phyloP scores from a whole-genome alignment of 257 asterid genomes.

The Lavandula angustifolia region DNA sequence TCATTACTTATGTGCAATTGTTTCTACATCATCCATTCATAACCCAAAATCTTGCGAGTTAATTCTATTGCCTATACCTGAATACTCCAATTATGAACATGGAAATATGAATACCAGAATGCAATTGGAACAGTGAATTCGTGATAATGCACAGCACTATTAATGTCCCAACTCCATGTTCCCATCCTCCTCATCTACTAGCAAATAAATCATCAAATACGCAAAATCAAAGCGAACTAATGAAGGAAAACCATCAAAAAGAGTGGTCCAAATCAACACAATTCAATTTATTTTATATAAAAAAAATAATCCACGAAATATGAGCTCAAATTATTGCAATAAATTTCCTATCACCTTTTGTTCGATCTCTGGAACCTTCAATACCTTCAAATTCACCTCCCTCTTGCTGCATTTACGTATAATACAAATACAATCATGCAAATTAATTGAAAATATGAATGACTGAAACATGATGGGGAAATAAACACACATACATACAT shows the following conservation, averaged over 20 bases:
- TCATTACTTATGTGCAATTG: not conserved
- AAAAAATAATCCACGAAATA: conserved; percentile 16
- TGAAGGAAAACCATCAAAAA: conserved; percentile 10
- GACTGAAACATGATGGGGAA: not conserved
- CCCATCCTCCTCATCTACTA: not conserved
- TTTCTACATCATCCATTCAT: not conserved
- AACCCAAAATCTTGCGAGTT: not conserved
- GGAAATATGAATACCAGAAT: not conserved
- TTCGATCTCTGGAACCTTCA: conserved; percentile 96
- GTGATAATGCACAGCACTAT: not conserved
- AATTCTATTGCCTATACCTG: too few relatives aligned
- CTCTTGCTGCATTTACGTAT: conserved; percentile 71
- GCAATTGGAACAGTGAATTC: not conserved
- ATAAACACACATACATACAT: conserved; percentile 50
- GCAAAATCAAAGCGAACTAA: conserved; percentile 13
- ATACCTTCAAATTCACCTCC: conserved; percentile 96
- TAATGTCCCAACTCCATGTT: not conserved
- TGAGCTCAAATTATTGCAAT: conserved; percentile 22
- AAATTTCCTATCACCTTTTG: conserved; percentile 64
- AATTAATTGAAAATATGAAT: not conserved
- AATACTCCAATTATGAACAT: conserved; percentile 10
- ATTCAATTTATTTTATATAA: not conserved
- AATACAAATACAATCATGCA: conserved; percentile 4
- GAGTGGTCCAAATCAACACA: conserved; percentile 13
- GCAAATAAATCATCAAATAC: conserved; percentile 12